Evolutionary conservation across 495 filamentous ascomycete genomes (phyloP).

Genomic region (Wilcoxina mikolae): DNA sequence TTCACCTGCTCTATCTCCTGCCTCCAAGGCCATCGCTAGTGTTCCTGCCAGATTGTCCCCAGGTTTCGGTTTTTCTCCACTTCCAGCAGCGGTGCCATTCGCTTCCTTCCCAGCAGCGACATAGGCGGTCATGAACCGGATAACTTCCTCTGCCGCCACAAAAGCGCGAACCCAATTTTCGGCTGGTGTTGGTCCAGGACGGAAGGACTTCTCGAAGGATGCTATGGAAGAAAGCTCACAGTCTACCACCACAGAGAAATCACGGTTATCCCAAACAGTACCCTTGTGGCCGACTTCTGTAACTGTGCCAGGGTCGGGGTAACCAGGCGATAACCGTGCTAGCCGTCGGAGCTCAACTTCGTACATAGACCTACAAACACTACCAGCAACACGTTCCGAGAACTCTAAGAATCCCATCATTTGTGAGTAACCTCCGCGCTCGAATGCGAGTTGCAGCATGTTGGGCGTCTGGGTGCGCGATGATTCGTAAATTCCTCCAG

Average conservation of each 20-base stretch:
- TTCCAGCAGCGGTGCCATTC: not conserved
- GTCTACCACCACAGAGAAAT: constrained; percentile 27
- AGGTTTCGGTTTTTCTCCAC: constrained; percentile 3
- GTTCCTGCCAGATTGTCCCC: constrained; percentile 1
- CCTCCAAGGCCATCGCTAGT: constrained; percentile 11
- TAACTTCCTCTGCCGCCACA: constrained; percentile 17
- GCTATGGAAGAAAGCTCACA: constrained; percentile 17
- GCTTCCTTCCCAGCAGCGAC: constrained; percentile 4
- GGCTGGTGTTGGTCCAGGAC: constrained; percentile 20
- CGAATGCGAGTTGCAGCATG: constrained; percentile 29
- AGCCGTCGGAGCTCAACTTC: constrained; percentile 27
- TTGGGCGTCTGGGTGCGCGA: constrained; percentile 23
- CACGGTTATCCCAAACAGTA: constrained; percentile 28
- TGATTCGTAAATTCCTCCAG: constrained; percentile 26
- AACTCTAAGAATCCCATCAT: constrained; percentile 30
- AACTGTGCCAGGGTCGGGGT: constrained; percentile 8
- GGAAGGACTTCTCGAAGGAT: constrained; percentile 23
- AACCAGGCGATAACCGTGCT: constrained; percentile 15
- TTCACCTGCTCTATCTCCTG: constrained; percentile 7
- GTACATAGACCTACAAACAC: constrained; percentile 28
- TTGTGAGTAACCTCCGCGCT: constrained; percentile 29
- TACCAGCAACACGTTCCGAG: constrained; percentile 22
- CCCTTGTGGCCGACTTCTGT: constrained; percentile 9
- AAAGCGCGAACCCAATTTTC: constrained; percentile 25
- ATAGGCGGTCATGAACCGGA: constrained; percentile 7